Evolutionary conservation across 1,284 basidiomycete species (phyloP), one percentile per base, ranked within the genome.

Genomic region (Athelia sp.): DNA sequence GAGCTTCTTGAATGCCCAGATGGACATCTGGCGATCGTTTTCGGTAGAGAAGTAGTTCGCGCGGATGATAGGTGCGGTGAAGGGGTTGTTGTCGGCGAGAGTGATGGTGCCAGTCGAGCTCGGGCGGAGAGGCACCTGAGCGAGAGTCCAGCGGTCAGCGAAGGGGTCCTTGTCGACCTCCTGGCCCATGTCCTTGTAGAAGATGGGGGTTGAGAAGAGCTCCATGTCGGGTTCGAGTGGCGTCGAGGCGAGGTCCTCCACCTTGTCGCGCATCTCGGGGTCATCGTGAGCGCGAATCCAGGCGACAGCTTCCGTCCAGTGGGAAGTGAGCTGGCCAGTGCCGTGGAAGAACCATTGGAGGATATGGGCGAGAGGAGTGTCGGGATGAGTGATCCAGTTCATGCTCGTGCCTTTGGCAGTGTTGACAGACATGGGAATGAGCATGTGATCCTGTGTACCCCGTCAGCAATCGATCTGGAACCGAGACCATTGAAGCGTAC

Each of bases 31-130:
- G 19, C 36, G 36, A 43, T 65, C 62, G 15, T 52, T 55, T 17
- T 53, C 49, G 26, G 59, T 42, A 9, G 52, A 32, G 44, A 63
- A 54, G 50, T 61, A 62, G 38, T 70, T 66, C 18, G 71, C 68
- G 52, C 75, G 66, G 51, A 77, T 73, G 10, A 65, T 34, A 0
- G 75, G 72, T 3, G 65, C 54, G 40, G 73, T 71, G 45, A 60
- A 68, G 0, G 66, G 61, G 43, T 64, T 66, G 3, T 54, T 54
- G 2, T 64, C 66, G 38, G 58, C 56, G 26, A 76, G 56, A 4
- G 58, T 64, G 31, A 78, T 61, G 1, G 57, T 59, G 0, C 75
- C 75, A 6, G 54, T 50, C 43, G 62, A 66, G 11, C 53, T 46
- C 2, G 67, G 64, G 21, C 60, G 57, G 22, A 68, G 43, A 0